A percentile compares a stretch with the other conserved stretches of the same genome.
Conservation (phyloP, 306 rosid genomes). For the Begonia masoniana region DNA sequence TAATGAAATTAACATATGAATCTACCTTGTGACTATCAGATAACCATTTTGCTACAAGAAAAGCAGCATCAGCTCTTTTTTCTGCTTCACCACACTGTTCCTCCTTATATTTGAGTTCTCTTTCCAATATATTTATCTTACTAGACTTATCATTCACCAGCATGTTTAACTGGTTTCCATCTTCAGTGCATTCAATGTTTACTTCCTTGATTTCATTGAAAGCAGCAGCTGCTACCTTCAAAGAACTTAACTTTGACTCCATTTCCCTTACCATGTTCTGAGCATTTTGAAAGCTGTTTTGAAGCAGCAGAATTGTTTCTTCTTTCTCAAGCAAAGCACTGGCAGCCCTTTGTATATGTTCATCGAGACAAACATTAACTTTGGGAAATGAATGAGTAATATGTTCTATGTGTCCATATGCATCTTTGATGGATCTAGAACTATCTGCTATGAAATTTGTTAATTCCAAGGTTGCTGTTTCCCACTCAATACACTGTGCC, state of each 20-base stretch:
- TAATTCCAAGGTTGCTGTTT: slow-evolving; percentile 65
- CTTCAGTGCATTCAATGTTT: slow-evolving; percentile 24
- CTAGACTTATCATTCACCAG: slow-evolving; percentile 34
- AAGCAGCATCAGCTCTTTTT: slow-evolving; percentile 39
- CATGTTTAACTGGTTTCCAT: slow-evolving; percentile 24
- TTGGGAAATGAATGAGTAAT: slow-evolving; percentile 63
- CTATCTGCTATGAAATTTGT: slow-evolving; percentile 81
- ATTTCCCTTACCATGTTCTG: slow-evolving; percentile 47
- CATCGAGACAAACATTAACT: slow-evolving; percentile 38
- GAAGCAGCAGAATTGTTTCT: slow-evolving; percentile 59
- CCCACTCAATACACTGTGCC: slow-evolving; percentile 55
- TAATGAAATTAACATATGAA: slow-evolving; percentile 16
- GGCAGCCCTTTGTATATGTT: slow-evolving; percentile 67
- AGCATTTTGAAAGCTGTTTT: slow-evolving; percentile 71
- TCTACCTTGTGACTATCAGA: slow-evolving; percentile 22
- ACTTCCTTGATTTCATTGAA: slow-evolving; percentile 42
- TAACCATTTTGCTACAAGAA: slow-evolving; percentile 44
- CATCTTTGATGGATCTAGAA: slow-evolving; percentile 74
- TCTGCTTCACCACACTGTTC: slow-evolving; percentile 35
- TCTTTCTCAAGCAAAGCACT: slow-evolving; percentile 62
- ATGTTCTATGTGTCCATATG: slow-evolving; percentile 59
- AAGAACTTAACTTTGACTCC: slow-evolving; percentile 62
- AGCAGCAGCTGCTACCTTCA: slow-evolving; percentile 66
- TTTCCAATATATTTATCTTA: slow-evolving; percentile 27
- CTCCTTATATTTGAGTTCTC: slow-evolving; percentile 25